Base-by-base conservation (phyloP, 768 basidiomycete genomes). In the Suillus alpinus region DNA sequence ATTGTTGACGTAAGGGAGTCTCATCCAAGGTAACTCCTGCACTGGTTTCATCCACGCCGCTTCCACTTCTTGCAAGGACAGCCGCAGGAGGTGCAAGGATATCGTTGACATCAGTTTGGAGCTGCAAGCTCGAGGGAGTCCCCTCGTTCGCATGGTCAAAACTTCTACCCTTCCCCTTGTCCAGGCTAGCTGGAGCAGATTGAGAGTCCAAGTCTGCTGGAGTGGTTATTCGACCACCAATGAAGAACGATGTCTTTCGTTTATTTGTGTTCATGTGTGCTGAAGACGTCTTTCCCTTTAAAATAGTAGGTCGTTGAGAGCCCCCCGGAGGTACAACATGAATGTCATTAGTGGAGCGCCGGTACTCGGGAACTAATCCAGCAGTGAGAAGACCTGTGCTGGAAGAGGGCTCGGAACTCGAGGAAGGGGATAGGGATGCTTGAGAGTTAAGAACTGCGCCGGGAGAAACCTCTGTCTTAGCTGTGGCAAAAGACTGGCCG, bases 21-120 rank as follows among this genome's bases (percentile, higher is more conserved):
- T 68, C 72, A 37, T 73, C 65, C 12, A 59, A 71, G 16, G 79
- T 81, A 0, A 87, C 86, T 46, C 84, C 86, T 14, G 88, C 86
- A 67, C 88, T 92, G 0, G 86, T 89, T 13, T 76, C 82, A 6
- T 81, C 80, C 0, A 88, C 77, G 4, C 83, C 82, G 20, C 75
- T 76, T 10, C 83, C 82, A 1, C 80, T 79, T 55, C 93, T 78
- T 34, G 82, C 77, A 31, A 96, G 79, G 4, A 95, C 93, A 60
- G 85, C 83, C 8, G 69, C 65, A 0, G 92, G 90, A 29, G 87
- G 77, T 0, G 75, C 86, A 1, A 84, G 81, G 3, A 63, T 65
- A 40, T 78, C 74, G 1, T 72, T 64, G 31, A 23, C 36, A 26
- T 55, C 53, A 18, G 16, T 12, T 26, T 18, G 9, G 49, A 50